Percentiles rank a stretch among this genome's conserved stretches.
These are phyloP conservation scores for Monilinia polystroma DNA, from an alignment of 2,329 filamentous ascomycete genomes.

Conservation along the genomic window DNA sequence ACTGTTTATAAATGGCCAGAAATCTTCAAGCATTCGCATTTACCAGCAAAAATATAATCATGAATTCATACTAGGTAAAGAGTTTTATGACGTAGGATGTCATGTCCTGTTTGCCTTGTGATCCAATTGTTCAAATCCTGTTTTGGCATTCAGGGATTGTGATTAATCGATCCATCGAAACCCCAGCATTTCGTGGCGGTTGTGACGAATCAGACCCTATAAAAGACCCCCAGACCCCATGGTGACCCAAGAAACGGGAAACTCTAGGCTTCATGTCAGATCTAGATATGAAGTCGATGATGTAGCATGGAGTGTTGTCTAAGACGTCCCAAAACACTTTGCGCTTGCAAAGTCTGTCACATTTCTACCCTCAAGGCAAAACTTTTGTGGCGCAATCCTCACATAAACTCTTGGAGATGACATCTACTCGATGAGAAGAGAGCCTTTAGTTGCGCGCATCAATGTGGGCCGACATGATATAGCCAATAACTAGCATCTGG, in stretches of 20 bases:
- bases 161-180: background rate
- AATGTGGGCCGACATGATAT: background rate
- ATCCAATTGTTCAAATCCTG: slow-evolving; percentile 9
- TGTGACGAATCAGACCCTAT: background rate
- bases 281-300: too few species aligned
- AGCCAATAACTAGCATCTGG: background rate
- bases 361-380: background rate
- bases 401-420: background rate
- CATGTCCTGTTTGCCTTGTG: slow-evolving; percentile 9
- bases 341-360: background rate
- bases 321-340: background rate
- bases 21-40: background rate
- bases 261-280: background rate
- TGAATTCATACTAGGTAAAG: background rate
- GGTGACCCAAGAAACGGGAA: too few species aligned
- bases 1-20: background rate
- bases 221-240: background rate
- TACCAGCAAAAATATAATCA: background rate
- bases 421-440: background rate
- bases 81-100: slow-evolving; percentile 3
- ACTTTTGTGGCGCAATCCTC: background rate
- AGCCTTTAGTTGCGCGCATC: background rate
- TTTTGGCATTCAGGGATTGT: slow-evolving; percentile 16
- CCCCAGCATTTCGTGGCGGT: background rate
- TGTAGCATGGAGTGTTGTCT: too few species aligned